Evolutionary conservation across 2,329 filamentous ascomycete genomes (phyloP).

Genomic region (Calonectria pseudoturangicola): DNA sequence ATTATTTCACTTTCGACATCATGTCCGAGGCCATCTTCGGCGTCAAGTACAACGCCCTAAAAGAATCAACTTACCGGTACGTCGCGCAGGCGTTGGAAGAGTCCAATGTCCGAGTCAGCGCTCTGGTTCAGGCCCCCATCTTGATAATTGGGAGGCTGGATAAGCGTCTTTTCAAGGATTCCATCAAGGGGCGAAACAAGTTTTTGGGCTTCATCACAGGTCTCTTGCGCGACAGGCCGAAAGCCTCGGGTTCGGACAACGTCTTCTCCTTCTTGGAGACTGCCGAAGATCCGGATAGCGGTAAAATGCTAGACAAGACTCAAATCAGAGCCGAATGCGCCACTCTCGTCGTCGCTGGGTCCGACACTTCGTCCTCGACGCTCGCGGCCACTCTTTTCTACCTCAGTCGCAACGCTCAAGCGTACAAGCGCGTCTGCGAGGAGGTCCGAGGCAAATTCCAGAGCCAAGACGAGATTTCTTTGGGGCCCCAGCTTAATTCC

Average conservation of each 20-base stretch:
- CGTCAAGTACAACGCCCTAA: background rate
- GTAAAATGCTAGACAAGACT: background rate
- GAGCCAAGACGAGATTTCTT: background rate
- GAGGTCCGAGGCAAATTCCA: background rate
- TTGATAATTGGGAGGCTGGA: background rate
- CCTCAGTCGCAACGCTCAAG: background rate
- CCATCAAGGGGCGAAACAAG: background rate
- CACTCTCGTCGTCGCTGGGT: conserved; percentile 1
- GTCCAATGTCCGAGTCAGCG: background rate
- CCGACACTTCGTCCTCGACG: background rate
- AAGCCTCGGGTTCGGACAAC: background rate
- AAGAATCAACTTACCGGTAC: background rate
- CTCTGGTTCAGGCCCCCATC: conserved; percentile 3
- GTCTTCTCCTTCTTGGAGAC: background rate
- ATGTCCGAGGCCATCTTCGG: conserved; percentile 3
- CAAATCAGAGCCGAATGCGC: conserved; percentile 1
- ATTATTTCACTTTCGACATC: conserved; percentile 1
- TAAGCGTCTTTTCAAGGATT: conserved; percentile 5
- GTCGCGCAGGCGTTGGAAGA: background rate
- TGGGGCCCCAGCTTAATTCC: conserved; percentile 42
- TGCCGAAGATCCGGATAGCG: background rate
- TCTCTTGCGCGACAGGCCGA: background rate
- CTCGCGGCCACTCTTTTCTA: conserved; percentile 6
- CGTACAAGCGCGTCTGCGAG: background rate
- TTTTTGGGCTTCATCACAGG: background rate